These are phyloP conservation scores for Diplodia scrobiculata DNA, from an alignment of 2,329 filamentous ascomycete genomes.

Conservation along the genomic window DNA sequence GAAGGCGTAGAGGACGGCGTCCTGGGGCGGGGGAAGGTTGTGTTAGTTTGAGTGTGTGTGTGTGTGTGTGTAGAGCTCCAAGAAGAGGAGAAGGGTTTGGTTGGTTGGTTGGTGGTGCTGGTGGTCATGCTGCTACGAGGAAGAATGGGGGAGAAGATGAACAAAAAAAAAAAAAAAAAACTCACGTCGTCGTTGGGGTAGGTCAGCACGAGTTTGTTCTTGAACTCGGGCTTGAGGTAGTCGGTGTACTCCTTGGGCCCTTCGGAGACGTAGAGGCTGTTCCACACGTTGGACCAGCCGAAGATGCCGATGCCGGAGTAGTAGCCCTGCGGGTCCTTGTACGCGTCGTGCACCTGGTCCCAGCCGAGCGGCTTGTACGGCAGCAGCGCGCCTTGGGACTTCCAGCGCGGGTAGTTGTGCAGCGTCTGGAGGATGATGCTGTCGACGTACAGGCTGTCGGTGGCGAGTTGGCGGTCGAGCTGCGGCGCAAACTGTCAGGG, in stretches of 20 bases:
- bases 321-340: conserved; percentile 50
- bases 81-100: too few relatives aligned
- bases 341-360: conserved; percentile 47
- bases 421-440: conserved; percentile 55
- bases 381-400: conserved; percentile 51
- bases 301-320: conserved; percentile 50
- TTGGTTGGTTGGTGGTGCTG: too few relatives aligned
- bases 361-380: conserved; percentile 55
- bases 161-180: not conserved
- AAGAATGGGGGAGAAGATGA: too few relatives aligned
- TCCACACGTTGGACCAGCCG: conserved; percentile 43
- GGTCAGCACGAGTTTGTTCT: conserved; percentile 57
- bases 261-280: conserved; percentile 42
- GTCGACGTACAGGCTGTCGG: conserved; percentile 45
- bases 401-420: conserved; percentile 58
- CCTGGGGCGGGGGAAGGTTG: conserved; percentile 32
- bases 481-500: conserved; percentile 26
- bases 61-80: too few relatives aligned
- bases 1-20: conserved; percentile 57
- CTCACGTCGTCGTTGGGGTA: conserved; percentile 60
- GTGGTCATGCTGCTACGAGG: too few relatives aligned
- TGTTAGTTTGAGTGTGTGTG: too few relatives aligned
- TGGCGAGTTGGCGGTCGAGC: conserved; percentile 52
- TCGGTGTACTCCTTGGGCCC: conserved; percentile 49
- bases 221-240: conserved; percentile 54